Evolutionary conservation across 2,329 filamentous ascomycete genomes (phyloP).

Genomic region (Fusarium papillatum): DNA sequence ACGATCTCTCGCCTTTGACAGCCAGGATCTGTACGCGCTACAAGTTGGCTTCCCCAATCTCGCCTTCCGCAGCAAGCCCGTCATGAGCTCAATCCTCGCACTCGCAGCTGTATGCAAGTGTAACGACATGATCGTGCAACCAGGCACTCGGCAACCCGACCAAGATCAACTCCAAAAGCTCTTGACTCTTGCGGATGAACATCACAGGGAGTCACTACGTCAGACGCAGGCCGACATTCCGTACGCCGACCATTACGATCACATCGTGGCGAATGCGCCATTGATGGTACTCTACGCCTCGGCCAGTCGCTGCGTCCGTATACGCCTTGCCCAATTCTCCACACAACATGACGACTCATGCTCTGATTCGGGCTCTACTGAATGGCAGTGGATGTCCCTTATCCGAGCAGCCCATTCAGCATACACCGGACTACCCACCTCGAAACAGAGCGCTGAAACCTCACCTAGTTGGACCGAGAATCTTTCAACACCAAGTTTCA

Average conservation of each 20-base stretch:
- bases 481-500: not conserved
- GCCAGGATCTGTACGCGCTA: constrained; percentile 54
- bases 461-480: not conserved
- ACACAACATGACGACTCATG: not conserved
- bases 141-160: not conserved
- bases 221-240: constrained; percentile 52
- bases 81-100: constrained; percentile 58
- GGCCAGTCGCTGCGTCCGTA: constrained; percentile 52
- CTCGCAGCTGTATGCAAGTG: constrained; percentile 56
- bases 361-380: not conserved
- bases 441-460: not conserved
- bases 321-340: constrained; percentile 47
- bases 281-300: constrained; percentile 58
- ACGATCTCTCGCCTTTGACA: too few relatives aligned
- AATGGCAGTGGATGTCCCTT: constrained; percentile 37
- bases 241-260: constrained; percentile 44
- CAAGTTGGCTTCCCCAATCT: constrained; percentile 58
- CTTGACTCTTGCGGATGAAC: constrained; percentile 49
- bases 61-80: constrained; percentile 52
- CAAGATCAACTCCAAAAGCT: constrained; percentile 26
- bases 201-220: constrained; percentile 53
- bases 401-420: constrained; percentile 37
- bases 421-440: constrained; percentile 23
- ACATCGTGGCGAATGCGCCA: constrained; percentile 47
- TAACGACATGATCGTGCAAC: constrained; percentile 45